These are phyloP conservation scores for Pachysolen tannophilus DNA, from an alignment of 805 yeast genomes.

Conservation along the genomic window DNA sequence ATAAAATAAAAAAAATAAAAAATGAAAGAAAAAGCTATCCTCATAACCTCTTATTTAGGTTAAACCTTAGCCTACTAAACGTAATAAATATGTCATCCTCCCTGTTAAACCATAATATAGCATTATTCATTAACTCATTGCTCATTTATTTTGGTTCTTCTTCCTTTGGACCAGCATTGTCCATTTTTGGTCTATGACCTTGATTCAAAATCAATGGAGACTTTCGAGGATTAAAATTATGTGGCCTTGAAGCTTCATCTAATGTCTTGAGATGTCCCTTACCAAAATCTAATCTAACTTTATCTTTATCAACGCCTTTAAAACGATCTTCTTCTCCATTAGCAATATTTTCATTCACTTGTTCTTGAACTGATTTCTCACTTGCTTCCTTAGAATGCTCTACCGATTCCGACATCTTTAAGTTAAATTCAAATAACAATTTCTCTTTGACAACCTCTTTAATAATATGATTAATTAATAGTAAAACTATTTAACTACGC, in stretches of 20 bases:
- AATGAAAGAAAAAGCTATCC: too few species aligned
- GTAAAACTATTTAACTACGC: too few species aligned
- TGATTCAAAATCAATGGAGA: conserved; percentile 6
- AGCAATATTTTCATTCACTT: conserved; percentile 3
- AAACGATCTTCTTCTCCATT: neutral
- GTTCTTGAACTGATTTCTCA: conserved; percentile 5
- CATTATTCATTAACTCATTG: neutral
- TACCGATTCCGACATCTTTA: neutral
- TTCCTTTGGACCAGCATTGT: too few species aligned
- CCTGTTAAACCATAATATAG: too few species aligned
- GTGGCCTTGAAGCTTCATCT: conserved; percentile 9
- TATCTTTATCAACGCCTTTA: conserved; percentile 2
- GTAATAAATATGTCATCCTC: too few species aligned
- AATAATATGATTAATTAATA: too few species aligned
- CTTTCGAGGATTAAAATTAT: conserved; percentile 2
- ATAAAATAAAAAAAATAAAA: too few species aligned
- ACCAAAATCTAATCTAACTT: conserved; percentile 4
- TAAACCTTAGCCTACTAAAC: too few species aligned
- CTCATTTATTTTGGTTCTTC: neutral
- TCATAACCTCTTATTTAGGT: too few species aligned
- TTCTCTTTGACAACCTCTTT: neutral
- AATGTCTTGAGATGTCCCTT: conserved; percentile 2
- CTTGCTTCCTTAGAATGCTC: conserved; percentile 9
- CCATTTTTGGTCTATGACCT: conserved; percentile 13
- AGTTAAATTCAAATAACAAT: neutral